Evolutionary conservation across 2,329 filamentous ascomycete genomes (phyloP).

Genomic region (Penicillium thymicola): DNA sequence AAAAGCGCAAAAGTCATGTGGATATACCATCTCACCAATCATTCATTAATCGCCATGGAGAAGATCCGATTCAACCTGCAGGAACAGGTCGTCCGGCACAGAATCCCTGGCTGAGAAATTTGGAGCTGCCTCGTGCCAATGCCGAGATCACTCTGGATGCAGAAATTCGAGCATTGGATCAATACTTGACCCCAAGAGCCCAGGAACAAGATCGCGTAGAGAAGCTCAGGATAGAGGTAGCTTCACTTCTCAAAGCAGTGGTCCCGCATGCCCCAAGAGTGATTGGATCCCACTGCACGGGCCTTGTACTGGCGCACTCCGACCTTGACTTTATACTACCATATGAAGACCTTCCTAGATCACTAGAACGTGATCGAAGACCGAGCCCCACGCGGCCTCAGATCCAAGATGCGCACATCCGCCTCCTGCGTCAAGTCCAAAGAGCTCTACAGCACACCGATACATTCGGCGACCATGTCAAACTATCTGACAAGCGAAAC

Average conservation of each 20-base stretch:
- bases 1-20: background rate
- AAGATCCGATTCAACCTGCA: slow-evolving; percentile 12
- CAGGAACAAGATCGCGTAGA: slow-evolving; percentile 39
- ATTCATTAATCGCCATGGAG: background rate
- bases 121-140: slow-evolving; percentile 20
- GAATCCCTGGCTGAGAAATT: slow-evolving; percentile 33
- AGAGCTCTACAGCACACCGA: slow-evolving; percentile 19
- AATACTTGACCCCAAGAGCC: slow-evolving; percentile 44
- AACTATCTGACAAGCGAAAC: slow-evolving; percentile 24
- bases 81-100: slow-evolving; percentile 19
- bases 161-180: slow-evolving; percentile 49
- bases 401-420: slow-evolving; percentile 23
- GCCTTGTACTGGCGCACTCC: slow-evolving; percentile 52
- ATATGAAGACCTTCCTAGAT: slow-evolving; percentile 26
- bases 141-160: slow-evolving; percentile 34
- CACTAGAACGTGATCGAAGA: slow-evolving; percentile 23
- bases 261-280: slow-evolving; percentile 38
- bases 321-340: slow-evolving; percentile 52
- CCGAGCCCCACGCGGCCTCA: slow-evolving; percentile 36
- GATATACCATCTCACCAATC: background rate
- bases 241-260: slow-evolving; percentile 26
- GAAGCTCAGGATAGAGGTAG: slow-evolving; percentile 27
- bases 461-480: slow-evolving; percentile 20
- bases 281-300: slow-evolving; percentile 54
- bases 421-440: slow-evolving; percentile 25